Conservation (phyloP, 768 basidiomycete species). For the Tylopilus intermedius region DNA sequence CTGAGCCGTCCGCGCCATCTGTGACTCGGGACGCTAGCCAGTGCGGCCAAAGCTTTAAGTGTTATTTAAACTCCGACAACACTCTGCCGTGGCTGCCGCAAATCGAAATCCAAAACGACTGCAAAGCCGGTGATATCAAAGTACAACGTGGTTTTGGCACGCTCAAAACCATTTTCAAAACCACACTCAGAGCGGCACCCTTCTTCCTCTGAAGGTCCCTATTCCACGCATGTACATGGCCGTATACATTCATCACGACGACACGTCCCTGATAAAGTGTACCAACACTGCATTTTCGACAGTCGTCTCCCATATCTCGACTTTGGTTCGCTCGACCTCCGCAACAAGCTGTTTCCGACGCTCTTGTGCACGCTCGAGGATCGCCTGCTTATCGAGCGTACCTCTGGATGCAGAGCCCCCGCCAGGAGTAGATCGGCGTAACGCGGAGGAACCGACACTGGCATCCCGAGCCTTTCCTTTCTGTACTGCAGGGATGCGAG, state of each 20-base stretch:
- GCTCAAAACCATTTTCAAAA: too few species aligned
- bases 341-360: constrained; percentile 46
- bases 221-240: too few species aligned
- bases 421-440: constrained; percentile 1
- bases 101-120: too few species aligned
- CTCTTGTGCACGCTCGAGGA: constrained; percentile 51
- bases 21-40: too few species aligned
- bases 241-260: neutral
- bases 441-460: neutral
- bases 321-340: constrained; percentile 57
- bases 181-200: too few species aligned
- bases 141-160: too few species aligned
- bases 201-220: too few species aligned
- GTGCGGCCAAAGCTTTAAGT: too few species aligned
- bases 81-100: too few species aligned
- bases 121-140: too few species aligned
- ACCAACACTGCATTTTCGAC: constrained; percentile 63
- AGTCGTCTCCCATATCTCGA: constrained; percentile 69
- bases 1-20: too few species aligned
- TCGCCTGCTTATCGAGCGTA: constrained; percentile 34
- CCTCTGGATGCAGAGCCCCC: neutral
- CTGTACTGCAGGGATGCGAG: neutral
- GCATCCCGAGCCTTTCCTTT: constrained; percentile 17
- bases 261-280: constrained; percentile 37
- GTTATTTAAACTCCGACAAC: too few species aligned